A percentile compares a stretch with the other conserved stretches of the same genome.
phyloP scores from a whole-genome alignment of 2,329 filamentous ascomycete species.

The Pestalotiopsis sp. region DNA sequence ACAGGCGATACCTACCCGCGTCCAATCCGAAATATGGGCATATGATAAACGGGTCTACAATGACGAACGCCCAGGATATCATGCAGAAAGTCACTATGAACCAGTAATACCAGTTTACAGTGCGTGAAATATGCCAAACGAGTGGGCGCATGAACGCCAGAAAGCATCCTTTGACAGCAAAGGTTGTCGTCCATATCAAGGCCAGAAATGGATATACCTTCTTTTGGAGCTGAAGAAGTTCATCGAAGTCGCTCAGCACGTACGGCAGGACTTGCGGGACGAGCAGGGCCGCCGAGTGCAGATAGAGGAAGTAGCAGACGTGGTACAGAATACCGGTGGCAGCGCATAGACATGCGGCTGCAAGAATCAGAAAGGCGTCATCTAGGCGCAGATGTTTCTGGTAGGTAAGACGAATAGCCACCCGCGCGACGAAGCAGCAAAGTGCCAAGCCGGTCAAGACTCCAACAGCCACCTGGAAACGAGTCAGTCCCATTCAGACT shows the following conservation, averaged over 20 bases:
- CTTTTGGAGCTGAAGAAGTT: background rate
- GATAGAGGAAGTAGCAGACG: background rate
- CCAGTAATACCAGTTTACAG: constrained; percentile 27
- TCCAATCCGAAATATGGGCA: constrained; percentile 23
- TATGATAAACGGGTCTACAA: constrained; percentile 24
- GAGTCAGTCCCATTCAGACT: background rate
- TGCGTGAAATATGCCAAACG: constrained; percentile 18
- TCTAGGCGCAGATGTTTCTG: background rate
- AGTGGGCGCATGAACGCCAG: constrained; percentile 23
- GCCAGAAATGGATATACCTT: constrained; percentile 16
- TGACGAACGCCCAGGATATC: constrained; percentile 20
- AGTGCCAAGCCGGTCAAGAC: background rate
- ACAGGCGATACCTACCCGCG: constrained; percentile 14
- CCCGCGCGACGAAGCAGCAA: background rate
- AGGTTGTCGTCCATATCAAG: constrained; percentile 24
- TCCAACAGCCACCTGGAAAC: background rate
- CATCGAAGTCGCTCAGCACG: background rate
- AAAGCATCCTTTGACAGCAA: constrained; percentile 23
- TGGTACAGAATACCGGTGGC: background rate
- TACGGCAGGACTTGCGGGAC: background rate
- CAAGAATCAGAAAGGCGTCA: constrained; percentile 1
- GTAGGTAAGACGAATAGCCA: background rate
- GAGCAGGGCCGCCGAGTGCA: background rate
- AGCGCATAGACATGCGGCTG: background rate
- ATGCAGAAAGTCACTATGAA: constrained; percentile 19